These are phyloP conservation scores for Echites panduratus DNA, from an alignment of 257 asterid species.

Conservation along the genomic window DNA sequence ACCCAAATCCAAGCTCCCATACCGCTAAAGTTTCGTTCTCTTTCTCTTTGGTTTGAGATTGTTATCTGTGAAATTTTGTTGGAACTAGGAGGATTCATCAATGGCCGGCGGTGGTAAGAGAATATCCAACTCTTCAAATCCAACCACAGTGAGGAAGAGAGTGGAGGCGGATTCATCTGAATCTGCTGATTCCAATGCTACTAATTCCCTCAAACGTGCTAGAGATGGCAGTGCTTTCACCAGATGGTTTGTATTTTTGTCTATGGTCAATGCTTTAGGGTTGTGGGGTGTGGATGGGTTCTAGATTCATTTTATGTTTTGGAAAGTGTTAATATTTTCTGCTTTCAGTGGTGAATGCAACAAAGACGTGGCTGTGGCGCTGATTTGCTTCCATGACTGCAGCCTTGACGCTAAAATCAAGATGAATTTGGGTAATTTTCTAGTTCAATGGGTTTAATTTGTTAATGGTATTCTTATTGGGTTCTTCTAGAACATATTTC, in stretches of 20 bases:
- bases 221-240: constrained; percentile 86
- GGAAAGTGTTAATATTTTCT: not conserved
- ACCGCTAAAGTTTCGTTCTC: not conserved
- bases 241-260: constrained; percentile 40
- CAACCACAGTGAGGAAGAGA: constrained; percentile 12
- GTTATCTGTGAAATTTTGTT: not conserved
- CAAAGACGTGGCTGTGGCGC: constrained; percentile 71
- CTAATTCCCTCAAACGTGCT: constrained; percentile 59
- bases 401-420: constrained; percentile 76
- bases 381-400: constrained; percentile 71
- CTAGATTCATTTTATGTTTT: not conserved
- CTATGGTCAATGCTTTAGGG: not conserved
- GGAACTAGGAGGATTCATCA: not conserved
- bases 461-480: not conserved
- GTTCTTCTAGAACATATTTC: not conserved
- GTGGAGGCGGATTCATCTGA: constrained; percentile 4
- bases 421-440: constrained; percentile 61
- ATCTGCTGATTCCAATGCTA: not conserved
- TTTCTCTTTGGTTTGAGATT: not conserved
- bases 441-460: not conserved
- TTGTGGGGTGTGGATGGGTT: not conserved
- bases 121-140: constrained; percentile 11
- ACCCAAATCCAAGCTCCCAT: not conserved
- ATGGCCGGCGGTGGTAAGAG: constrained; percentile 13
- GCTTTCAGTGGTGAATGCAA: constrained; percentile 57